These are phyloP conservation scores for Aspergillus tamarii DNA, from an alignment of 2,329 filamentous ascomycete genomes.

Conservation along the genomic window DNA sequence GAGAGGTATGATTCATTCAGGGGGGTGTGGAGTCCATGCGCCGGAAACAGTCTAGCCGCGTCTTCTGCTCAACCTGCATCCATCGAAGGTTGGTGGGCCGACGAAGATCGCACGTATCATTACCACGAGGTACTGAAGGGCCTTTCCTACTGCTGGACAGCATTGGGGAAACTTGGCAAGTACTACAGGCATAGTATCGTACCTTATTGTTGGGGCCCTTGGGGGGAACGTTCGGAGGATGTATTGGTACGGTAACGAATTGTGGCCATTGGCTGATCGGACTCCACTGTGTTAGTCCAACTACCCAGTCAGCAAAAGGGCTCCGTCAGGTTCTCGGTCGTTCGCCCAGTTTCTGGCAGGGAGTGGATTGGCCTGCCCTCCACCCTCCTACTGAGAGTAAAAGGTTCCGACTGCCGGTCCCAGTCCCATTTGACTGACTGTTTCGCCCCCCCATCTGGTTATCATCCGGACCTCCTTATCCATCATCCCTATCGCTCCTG, in stretches of 20 bases:
- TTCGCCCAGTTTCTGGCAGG: constrained; percentile 25
- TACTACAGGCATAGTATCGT: too few species aligned
- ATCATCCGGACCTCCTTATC: constrained; percentile 23
- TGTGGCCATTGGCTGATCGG: constrained; percentile 12
- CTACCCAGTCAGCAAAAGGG: constrained; percentile 15
- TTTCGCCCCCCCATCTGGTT: constrained; percentile 15
- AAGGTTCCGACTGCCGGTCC: constrained; percentile 25
- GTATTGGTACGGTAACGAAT: constrained; percentile 23
- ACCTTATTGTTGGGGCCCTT: neutral
- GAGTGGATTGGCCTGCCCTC: constrained; percentile 10
- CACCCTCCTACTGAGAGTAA: constrained; percentile 9
- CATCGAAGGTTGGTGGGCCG: constrained; percentile 16
- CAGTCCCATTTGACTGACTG: constrained; percentile 20
- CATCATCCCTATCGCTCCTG: constrained; percentile 18
- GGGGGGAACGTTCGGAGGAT: neutral
- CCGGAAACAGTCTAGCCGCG: constrained; percentile 20
- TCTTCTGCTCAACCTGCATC: constrained; percentile 17
- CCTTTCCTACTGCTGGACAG: neutral
- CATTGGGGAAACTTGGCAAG: neutral
- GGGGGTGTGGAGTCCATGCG: constrained; percentile 17
- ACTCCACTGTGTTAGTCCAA: constrained; percentile 9
- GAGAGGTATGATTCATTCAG: constrained; percentile 21
- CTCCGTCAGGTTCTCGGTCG: constrained; percentile 24
- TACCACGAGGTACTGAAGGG: constrained; percentile 26
- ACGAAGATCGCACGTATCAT: constrained; percentile 23